A percentile compares a stretch with the other conserved stretches of the same genome.
These are phyloP conservation scores for Seiridium cupressi DNA, from an alignment of 2,329 filamentous ascomycete genomes.

Conservation along the genomic window DNA sequence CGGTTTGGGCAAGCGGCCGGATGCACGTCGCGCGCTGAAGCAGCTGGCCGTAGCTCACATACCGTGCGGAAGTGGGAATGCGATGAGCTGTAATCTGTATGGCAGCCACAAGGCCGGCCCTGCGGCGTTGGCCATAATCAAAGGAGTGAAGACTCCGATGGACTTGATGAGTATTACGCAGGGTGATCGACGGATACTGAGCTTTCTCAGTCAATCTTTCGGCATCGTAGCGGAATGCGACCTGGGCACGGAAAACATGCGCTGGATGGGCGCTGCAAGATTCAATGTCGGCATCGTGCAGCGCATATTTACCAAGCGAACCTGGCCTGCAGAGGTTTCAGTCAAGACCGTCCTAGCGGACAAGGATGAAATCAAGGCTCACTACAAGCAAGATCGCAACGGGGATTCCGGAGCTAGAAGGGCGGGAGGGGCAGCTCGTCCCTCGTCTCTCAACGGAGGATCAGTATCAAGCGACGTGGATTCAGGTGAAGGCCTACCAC, in stretches of 20 bases:
- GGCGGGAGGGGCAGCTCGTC: slow-evolving; percentile 18
- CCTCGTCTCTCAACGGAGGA: slow-evolving; percentile 16
- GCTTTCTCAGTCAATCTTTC: slow-evolving; percentile 86
- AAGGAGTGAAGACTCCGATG: slow-evolving; percentile 79
- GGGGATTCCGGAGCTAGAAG: slow-evolving; percentile 21
- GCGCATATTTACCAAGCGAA: slow-evolving; percentile 70
- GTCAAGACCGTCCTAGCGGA: slow-evolving; percentile 78
- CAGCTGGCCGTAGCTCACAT: slow-evolving; percentile 83
- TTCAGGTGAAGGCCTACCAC: slow-evolving; percentile 61
- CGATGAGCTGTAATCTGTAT: slow-evolving; percentile 85
- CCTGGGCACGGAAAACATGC: slow-evolving; percentile 82
- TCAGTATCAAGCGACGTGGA: slow-evolving; percentile 17
- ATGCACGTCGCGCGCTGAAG: slow-evolving; percentile 71
- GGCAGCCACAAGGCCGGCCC: slow-evolving; percentile 74
- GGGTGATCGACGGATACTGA: slow-evolving; percentile 69
- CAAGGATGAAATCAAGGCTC: slow-evolving; percentile 71
- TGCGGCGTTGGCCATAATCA: slow-evolving; percentile 81
- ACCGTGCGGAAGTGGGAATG: slow-evolving; percentile 92
- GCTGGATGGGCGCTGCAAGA: slow-evolving; percentile 86
- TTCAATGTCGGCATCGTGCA: slow-evolving; percentile 85
- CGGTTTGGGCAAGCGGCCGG: slow-evolving; percentile 73
- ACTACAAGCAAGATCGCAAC: slow-evolving; percentile 54
- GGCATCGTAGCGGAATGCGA: slow-evolving; percentile 91
- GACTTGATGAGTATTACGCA: slow-evolving; percentile 90
- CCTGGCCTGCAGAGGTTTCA: slow-evolving; percentile 87